A percentile compares a stretch with the other conserved stretches of the same genome.
These are phyloP conservation scores for Handroanthus guayacan DNA, from an alignment of 257 asterid species.

Conservation along the genomic window DNA sequence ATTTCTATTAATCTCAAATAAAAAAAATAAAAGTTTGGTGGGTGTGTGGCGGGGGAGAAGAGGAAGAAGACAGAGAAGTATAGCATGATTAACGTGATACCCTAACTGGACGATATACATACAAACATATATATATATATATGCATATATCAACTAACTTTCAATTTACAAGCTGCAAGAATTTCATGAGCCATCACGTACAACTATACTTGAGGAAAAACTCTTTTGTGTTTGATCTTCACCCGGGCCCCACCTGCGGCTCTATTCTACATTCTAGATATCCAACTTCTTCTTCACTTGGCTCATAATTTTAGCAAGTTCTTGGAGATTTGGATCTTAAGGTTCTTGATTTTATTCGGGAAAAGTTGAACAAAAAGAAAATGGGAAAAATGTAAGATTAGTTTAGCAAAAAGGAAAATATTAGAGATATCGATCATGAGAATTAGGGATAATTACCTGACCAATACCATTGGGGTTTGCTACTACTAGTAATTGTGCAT, in stretches of 20 bases:
- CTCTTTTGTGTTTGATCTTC: neutral
- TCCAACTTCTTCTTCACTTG: neutral
- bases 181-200: slow-evolving; percentile 39
- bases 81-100: slow-evolving; percentile 46
- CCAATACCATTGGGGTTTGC: too few relatives aligned
- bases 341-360: too few relatives aligned
- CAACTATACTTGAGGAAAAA: slow-evolving; percentile 27
- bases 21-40: neutral
- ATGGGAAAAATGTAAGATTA: too few relatives aligned
- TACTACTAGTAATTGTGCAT: too few relatives aligned
- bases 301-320: neutral
- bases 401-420: too few relatives aligned
- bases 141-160: slow-evolving; percentile 2
- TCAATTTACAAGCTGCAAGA: slow-evolving; percentile 41
- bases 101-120: neutral
- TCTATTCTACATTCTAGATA: neutral
- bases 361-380: too few relatives aligned
- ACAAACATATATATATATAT: too few relatives aligned
- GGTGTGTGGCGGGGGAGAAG: slow-evolving; percentile 2
- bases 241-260: neutral
- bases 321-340: too few relatives aligned
- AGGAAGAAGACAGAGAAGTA: slow-evolving; percentile 35
- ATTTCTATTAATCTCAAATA: neutral
- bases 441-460: too few relatives aligned
- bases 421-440: too few relatives aligned